These are phyloP conservation scores for Pleurotus cornucopiae DNA, from an alignment of 768 basidiomycete species.

Conservation along the genomic window DNA sequence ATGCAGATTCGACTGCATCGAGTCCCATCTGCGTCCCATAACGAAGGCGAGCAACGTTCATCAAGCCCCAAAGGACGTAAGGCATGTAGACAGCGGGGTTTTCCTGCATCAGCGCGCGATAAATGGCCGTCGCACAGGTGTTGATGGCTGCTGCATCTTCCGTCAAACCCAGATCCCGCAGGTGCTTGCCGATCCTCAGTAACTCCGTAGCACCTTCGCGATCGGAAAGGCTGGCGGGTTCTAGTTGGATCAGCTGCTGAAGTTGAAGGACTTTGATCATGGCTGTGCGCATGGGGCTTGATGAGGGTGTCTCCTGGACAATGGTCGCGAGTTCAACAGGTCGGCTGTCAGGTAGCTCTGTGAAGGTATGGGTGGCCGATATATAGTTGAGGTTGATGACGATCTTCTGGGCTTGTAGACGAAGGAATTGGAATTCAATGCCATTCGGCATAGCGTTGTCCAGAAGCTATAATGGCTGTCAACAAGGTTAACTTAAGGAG, in stretches of 20 bases:
- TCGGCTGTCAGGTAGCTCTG: background rate
- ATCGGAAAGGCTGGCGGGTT: background rate
- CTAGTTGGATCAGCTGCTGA: background rate
- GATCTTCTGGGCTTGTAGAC: background rate
- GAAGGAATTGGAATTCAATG: constrained; percentile 1
- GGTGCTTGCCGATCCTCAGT: background rate
- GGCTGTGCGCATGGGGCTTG: background rate
- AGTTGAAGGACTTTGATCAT: constrained; percentile 2
- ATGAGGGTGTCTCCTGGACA: background rate
- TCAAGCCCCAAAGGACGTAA: constrained; percentile 2
- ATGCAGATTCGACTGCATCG: background rate
- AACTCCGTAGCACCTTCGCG: background rate
- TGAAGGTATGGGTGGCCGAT: background rate
- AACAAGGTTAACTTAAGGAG: no score
- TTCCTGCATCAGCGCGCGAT: background rate
- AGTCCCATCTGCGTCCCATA: background rate
- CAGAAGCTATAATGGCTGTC: background rate
- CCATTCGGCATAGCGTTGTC: background rate
- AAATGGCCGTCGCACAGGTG: background rate
- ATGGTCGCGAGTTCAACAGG: background rate
- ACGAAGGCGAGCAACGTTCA: background rate
- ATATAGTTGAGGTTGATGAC: background rate
- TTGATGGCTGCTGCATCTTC: background rate
- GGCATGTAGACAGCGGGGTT: background rate
- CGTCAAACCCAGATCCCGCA: background rate